Evolutionary conservation across 202 grass and related monocot species (phyloP), one percentile per base, ranked within the genome.

Genomic region (Setaria viridis): DNA sequence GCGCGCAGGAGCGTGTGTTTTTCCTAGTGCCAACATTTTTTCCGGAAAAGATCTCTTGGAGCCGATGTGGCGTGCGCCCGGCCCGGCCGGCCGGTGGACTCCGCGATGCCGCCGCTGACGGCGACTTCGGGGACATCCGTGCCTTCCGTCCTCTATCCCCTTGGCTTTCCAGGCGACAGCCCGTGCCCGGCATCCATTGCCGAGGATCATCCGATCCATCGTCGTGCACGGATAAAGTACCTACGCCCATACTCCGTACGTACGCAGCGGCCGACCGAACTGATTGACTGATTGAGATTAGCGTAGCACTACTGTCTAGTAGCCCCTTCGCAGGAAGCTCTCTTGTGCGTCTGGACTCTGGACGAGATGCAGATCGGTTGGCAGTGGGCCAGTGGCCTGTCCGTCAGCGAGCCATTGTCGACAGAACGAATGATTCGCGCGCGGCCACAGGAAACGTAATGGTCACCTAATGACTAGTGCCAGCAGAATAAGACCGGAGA

Each of bases 121-220:
- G 73, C 49, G 58, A 74, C 74, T 45, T 7, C 9, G 65, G 80
- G 46, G 80, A 63, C 80, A 88, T 51, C 10, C 55, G 6, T 45
- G 49, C 9, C 82, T 41, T 42, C 67, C 20, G 11, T 1, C 13
- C 65, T 0, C 30, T 5, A n/a, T 43, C 35, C 32, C 50, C 19
- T 12, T 39, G 25, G 30, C 59, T 30, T 29, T 41, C 25, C 30
- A 57, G 9, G n/a, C 62, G 78, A 82, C 79, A 77, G 16, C 2
- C 33, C 45, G 72, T 78, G 30, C 20, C 39, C 11, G 43, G 72
- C 13, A 5, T 33, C 72, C 79, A 69, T 69, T 39, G 46, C 59
- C 0, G 39, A 9, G 20, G n/a, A 5, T 72, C 45, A 17, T 13
- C 20, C 41, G 67, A 47, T 47, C 41, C 10, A 14, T 70, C 41